Evolutionary conservation across 2,329 filamentous ascomycete genomes (phyloP), one percentile per base, ranked within the genome.

Genomic region (Aspergillus sp.): DNA sequence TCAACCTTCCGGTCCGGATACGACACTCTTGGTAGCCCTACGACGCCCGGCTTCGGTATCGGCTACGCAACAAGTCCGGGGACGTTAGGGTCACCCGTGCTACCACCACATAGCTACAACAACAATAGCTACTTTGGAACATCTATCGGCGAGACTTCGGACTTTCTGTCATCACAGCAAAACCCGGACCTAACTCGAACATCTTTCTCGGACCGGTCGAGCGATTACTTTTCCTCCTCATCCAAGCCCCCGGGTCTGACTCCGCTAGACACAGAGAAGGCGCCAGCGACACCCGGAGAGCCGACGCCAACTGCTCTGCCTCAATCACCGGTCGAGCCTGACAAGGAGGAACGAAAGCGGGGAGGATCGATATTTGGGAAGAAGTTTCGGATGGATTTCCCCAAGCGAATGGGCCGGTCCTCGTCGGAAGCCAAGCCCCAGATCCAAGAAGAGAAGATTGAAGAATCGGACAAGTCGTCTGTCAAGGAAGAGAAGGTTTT

Each of bases 201-300:
- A 41, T 75, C 82, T n/a, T 89, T 89, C 9, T 83, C 77, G 0
- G 89, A 91, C 28, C 84, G 81, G 65, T 70, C 72, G 12, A 83
- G 85, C 13, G 92, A 96, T 70, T 96, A 96, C 73, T 96, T 97
- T 69, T 89, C 89, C 1, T 89, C 89, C 1, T 83, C 84, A 17
- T 57, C 65, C 4, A 81, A 84, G 21, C 74, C 76, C 4, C 63
- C 61, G 9, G 82, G 85, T 36, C 78, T 80, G 43, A 81, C 82
- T 51, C 75, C 82, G 7, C 75, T 77, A 19, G 82, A 83, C 32
- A 68, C 74, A 4, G 85, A 85, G 3, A 81, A 81, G 7, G 76
- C 80, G n/a, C 80, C 56, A 19, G 25, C 83, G 1, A 79, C 78
- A 0, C 74, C 78, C 0, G 78, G 77, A 8, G 79, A 82, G 59